phyloP scores from a whole-genome alignment of 2,329 filamentous ascomycete genomes.

The Apiospora malaysiana region DNA sequence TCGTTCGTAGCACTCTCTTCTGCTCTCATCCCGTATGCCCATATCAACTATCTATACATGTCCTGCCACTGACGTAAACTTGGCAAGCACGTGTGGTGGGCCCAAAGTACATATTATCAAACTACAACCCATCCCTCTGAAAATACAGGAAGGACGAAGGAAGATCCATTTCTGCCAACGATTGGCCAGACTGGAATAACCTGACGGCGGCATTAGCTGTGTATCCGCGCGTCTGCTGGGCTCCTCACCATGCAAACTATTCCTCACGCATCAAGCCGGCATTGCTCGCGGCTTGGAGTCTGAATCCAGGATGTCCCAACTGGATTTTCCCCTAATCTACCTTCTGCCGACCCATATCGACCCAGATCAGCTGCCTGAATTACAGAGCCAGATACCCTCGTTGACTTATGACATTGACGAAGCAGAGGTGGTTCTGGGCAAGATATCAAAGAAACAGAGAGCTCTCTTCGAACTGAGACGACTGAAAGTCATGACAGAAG shows the following conservation, averaged over 20 bases:
- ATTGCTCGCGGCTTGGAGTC: background rate
- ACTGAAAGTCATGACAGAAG: conserved; percentile 65
- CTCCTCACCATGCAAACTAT: background rate
- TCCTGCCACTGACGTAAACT: background rate
- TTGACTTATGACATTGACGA: conserved; percentile 76
- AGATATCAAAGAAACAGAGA: conserved; percentile 70
- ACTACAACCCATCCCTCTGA: background rate
- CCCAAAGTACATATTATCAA: background rate
- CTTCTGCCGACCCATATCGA: conserved; percentile 74
- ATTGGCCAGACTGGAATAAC: background rate
- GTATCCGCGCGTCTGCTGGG: background rate
- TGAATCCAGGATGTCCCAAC: conserved; percentile 32
- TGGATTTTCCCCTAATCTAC: conserved; percentile 68
- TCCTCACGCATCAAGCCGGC: background rate
- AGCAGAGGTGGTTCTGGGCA: conserved; percentile 77
- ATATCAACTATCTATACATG: no score
- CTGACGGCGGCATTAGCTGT: background rate
- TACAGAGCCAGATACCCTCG: conserved; percentile 69
- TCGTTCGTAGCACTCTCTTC: background rate
- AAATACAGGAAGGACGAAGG: background rate
- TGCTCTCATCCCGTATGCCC: no score
- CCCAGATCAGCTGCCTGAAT: conserved; percentile 63
- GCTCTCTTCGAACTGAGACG: conserved; percentile 79
- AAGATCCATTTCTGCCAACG: background rate
- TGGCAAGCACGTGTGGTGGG: background rate